Evolutionary conservation across 805 yeast species (phyloP), one percentile per base, ranked within the genome.

Genomic region (Sugiyamaella boreocaroliniensis): DNA sequence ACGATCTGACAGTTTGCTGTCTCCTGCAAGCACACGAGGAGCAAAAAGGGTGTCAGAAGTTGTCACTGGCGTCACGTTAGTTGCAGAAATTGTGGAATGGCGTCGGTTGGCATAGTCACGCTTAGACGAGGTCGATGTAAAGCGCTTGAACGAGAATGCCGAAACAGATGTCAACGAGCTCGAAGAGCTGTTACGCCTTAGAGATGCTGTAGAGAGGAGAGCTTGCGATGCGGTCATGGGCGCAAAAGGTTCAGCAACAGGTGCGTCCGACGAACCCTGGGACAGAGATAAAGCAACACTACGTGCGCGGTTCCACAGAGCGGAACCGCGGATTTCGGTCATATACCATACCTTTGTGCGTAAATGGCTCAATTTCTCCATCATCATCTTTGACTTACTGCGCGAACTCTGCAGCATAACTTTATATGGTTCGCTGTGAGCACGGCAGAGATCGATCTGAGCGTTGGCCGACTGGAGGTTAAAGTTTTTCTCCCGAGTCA

Each of bases 1-100:
- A 16, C 65, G 58, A 49, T 69, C 72, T 5, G 65, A 60, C 26
- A 69, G 63, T 49, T 69, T 69, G 44, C 58, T 57, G 15, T 58
- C 59, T 2, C 63, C 62, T 4, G 62, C 66, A 22, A 55, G 55
- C 41, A 61, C 64, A 16, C 58, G 59, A 12, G 62, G 58, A 15
- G 64, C 65, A 55, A 61, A 67, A 56, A 68, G 64, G 11, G 63
- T 57, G 15, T 66, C 69, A 20, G 54, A 52, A 41, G 45, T 43
- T 16, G 51, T 43, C 10, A 15, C 32, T 12, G 48, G 16, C 41
- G 32, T 19, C 43, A 42, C n/a, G 18, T 19, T 45, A 4, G 37
- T 32, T 32, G 37, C 37, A 50, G 63, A 56, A 19, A 61, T 55
- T 18, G 63, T 48, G 4, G 66, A 64, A 16, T 62, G 61, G 16